A percentile compares a stretch with the other conserved stretches of the same genome.
phyloP scores from a whole-genome alignment of 305 asterid species.

The Fraxinus platypoda region DNA sequence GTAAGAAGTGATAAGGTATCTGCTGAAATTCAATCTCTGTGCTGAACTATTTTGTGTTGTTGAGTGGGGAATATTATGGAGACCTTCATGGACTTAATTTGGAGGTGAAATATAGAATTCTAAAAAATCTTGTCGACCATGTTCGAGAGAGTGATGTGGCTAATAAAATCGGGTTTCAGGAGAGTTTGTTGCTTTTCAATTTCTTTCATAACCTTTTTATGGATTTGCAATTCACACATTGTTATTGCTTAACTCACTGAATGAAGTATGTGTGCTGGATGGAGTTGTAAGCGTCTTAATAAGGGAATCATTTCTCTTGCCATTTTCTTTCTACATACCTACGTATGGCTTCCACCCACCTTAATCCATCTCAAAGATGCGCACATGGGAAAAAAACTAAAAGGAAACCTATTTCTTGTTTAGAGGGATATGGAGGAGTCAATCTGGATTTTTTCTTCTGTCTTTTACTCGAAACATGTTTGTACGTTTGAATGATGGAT shows the following conservation, averaged over 20 bases:
- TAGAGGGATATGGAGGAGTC: not conserved
- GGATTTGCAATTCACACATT: not conserved
- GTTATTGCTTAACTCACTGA: not conserved
- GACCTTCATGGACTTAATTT: not conserved
- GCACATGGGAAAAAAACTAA: not conserved
- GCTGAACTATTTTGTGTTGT: not conserved
- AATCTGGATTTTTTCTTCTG: not conserved
- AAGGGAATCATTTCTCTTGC: no score
- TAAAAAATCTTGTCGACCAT: not conserved
- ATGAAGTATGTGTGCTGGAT: not conserved
- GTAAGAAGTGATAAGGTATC: not conserved
- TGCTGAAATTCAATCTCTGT: not conserved
- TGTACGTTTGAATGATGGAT: not conserved
- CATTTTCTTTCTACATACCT: not conserved
- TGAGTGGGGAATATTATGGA: not conserved
- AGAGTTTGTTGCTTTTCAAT: not conserved
- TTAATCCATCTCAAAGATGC: not conserved
- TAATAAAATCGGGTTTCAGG: not conserved
- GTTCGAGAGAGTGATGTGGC: not conserved
- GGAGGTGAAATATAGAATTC: not conserved
- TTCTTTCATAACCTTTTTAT: not conserved
- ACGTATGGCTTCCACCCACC: not conserved
- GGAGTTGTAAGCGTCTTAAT: not conserved
- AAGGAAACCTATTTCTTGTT: not conserved
- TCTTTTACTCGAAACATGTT: not conserved